These are phyloP conservation scores for Fusarium continuum DNA, from an alignment of 2,329 filamentous ascomycete genomes.

Conservation along the genomic window DNA sequence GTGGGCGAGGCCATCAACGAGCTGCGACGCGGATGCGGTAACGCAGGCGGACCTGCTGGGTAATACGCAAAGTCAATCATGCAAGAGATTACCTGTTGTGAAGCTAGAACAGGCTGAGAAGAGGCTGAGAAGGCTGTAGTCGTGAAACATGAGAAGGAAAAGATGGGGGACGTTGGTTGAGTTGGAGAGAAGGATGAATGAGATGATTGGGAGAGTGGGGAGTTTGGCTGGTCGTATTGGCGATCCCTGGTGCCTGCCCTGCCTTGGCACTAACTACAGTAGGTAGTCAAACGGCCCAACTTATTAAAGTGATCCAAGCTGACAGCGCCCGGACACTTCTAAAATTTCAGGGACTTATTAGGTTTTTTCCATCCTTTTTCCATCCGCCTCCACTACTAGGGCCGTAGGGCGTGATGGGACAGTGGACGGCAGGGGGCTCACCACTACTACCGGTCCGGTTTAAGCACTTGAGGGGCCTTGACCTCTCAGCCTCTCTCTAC, in stretches of 20 bases:
- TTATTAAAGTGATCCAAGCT: constrained; percentile 9
- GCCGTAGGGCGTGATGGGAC: constrained; percentile 2
- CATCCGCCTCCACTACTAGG: too few species aligned
- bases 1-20: constrained; percentile 27
- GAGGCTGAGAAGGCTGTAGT: constrained; percentile 30
- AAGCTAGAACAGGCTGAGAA: constrained; percentile 21
- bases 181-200: background rate
- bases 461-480: background rate
- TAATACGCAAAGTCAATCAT: constrained; percentile 2
- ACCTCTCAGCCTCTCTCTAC: too few species aligned
- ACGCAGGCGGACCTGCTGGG: constrained; percentile 5
- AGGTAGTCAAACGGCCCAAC: constrained; percentile 13
- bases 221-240: constrained; percentile 12
- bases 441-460: background rate
- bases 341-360: constrained; percentile 16
- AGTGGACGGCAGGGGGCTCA: background rate
- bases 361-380: too few species aligned
- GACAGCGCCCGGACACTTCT: constrained; percentile 18
- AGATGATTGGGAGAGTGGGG: constrained; percentile 7
- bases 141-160: constrained; percentile 34
- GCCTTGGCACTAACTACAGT: constrained; percentile 26
- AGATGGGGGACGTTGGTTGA: constrained; percentile 10
- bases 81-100: constrained; percentile 14
- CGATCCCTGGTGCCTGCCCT: constrained; percentile 21
- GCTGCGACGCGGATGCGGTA: constrained; percentile 4